A percentile compares a stretch with the other conserved stretches of the same genome.
Evolutionary conservation across 768 basidiomycete species (phyloP).

Genomic region (Suillus hirtellus): DNA sequence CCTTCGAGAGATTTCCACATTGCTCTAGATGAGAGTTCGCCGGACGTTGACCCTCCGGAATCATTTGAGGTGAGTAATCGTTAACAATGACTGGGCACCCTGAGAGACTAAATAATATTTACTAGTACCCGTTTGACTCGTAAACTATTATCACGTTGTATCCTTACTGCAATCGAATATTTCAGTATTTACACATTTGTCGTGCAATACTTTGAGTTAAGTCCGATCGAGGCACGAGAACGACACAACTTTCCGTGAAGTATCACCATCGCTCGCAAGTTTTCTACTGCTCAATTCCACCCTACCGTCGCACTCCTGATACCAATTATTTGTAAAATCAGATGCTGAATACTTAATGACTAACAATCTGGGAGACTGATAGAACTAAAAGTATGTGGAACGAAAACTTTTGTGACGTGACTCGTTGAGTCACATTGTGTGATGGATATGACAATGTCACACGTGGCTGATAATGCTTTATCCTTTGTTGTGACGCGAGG

Average conservation of each 20-base stretch:
- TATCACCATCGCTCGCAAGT: not conserved
- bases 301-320: not conserved
- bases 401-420: conserved; percentile 16
- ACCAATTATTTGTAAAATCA: not conserved
- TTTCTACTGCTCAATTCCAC: not conserved
- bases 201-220: conserved; percentile 7
- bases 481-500: conserved; percentile 19
- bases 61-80: conserved; percentile 74
- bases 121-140: conserved; percentile 75
- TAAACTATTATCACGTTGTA: conserved; percentile 26
- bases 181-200: not conserved
- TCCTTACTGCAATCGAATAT: conserved; percentile 10
- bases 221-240: not conserved
- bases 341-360: not conserved
- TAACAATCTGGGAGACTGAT: too few species aligned
- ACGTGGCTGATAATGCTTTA: conserved; percentile 8
- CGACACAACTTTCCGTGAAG: not conserved
- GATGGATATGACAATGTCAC: conserved; percentile 29
- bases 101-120: conserved; percentile 22
- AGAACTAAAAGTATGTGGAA: not conserved
- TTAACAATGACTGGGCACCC: not conserved
- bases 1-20: conserved; percentile 49
- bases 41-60: conserved; percentile 75
- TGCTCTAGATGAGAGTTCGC: conserved; percentile 65
- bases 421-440: conserved; percentile 22